These are phyloP conservation scores for Sophora flavescens DNA, from an alignment of 306 rosid species.

Conservation along the genomic window DNA sequence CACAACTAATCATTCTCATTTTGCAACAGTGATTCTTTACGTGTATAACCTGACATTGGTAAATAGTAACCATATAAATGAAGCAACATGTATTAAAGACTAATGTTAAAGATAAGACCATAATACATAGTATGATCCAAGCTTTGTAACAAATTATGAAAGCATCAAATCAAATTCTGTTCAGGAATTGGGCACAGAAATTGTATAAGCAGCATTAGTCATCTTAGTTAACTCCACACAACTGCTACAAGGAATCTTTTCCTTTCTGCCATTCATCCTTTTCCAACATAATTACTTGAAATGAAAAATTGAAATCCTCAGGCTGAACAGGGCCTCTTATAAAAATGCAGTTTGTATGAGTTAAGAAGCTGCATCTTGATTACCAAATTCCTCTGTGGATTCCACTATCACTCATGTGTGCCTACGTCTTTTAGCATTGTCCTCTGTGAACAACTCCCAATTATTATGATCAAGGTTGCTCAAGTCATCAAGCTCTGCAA, in stretches of 20 bases:
- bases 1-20: conserved; percentile 35
- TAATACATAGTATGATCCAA: not conserved
- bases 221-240: conserved; percentile 25
- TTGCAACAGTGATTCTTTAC: not conserved
- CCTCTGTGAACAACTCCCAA: conserved; percentile 77
- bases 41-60: not conserved
- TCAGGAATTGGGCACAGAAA: conserved; percentile 20
- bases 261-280: conserved; percentile 20
- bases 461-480: conserved; percentile 71
- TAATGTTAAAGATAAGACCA: not conserved
- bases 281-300: conserved; percentile 34
- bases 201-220: conserved; percentile 23
- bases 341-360: conserved; percentile 18
- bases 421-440: conserved; percentile 81
- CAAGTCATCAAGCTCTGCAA: conserved; percentile 91
- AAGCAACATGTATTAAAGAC: not conserved
- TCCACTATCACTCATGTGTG: conserved; percentile 49
- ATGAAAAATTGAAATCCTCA: conserved; percentile 37
- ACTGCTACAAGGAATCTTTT: conserved; percentile 39
- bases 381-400: conserved; percentile 35
- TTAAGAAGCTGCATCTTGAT: conserved; percentile 33
- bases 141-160: conserved; percentile 30
- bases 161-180: conserved; percentile 33
- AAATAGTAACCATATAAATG: not conserved
- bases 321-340: not conserved